Conservation (phyloP, 1,139 yeast genomes). For the Arxiozyma slooffiae region DNA sequence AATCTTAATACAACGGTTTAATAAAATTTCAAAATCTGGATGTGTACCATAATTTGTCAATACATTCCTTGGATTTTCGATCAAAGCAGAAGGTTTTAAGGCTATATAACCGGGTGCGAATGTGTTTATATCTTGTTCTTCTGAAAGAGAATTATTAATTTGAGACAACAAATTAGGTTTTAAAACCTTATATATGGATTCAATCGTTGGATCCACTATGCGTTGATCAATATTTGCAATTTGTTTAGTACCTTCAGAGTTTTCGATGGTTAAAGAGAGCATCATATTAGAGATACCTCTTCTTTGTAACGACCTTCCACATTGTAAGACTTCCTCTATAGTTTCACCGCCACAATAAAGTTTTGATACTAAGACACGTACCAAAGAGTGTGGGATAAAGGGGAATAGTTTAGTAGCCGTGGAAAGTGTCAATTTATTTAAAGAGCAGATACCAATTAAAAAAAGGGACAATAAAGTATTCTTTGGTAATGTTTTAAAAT, state of each 20-base stretch:
- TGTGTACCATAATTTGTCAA: constrained; percentile 47
- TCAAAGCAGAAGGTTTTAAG: constrained; percentile 85
- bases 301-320: constrained; percentile 56
- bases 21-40: constrained; percentile 46
- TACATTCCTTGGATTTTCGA: constrained; percentile 67
- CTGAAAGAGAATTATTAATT: constrained; percentile 32
- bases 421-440: constrained; percentile 52
- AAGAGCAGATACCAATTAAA: constrained; percentile 58
- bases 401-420: constrained; percentile 62
- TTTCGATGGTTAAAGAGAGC: constrained; percentile 88
- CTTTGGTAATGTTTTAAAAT: constrained; percentile 30
- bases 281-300: constrained; percentile 89
- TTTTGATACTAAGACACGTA: constrained; percentile 67
- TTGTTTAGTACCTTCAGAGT: constrained; percentile 59
- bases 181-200: constrained; percentile 59
- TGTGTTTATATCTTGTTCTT: constrained; percentile 40
- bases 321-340: constrained; percentile 53
- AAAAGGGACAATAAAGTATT: constrained; percentile 46
- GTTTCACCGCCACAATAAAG: constrained; percentile 89
- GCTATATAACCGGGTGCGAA: constrained; percentile 80
- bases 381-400: constrained; percentile 58
- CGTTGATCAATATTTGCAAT: constrained; percentile 45
- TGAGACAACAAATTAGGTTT: constrained; percentile 57
- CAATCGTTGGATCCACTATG: constrained; percentile 56
- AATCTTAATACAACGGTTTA: constrained; percentile 52